Evolutionary conservation across 1,139 yeast species (phyloP).

Genomic region (Lodderomyces parapsilosis): DNA sequence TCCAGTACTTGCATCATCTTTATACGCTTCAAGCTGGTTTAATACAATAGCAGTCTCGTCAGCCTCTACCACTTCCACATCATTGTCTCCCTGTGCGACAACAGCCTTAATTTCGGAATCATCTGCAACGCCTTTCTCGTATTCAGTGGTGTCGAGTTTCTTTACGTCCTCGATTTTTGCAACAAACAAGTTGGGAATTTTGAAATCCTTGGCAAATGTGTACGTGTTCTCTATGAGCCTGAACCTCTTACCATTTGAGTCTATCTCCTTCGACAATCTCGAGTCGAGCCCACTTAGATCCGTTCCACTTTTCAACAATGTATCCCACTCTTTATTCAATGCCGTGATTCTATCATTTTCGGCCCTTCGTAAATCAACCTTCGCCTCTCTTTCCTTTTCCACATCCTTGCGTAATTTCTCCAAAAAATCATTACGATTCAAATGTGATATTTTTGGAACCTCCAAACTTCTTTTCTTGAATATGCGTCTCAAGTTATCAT

Average conservation of each 20-base stretch:
- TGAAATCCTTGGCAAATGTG: not conserved
- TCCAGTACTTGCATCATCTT: not conserved
- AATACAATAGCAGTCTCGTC: not conserved
- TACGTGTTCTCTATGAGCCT: not conserved
- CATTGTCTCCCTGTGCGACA: conserved; percentile 7
- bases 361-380: not conserved
- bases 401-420: conserved; percentile 14
- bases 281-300: not conserved
- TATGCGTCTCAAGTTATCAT: conserved; percentile 28
- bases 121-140: not conserved
- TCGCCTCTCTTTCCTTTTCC: not conserved
- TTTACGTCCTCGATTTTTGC: not conserved
- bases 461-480: conserved; percentile 13
- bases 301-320: not conserved
- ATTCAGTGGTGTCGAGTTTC: not conserved
- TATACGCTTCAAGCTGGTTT: not conserved
- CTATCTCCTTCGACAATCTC: not conserved
- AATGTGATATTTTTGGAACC: conserved; percentile 22
- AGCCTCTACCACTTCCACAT: not conserved
- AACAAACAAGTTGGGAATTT: not conserved
- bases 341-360: conserved; percentile 1
- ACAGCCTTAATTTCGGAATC: conserved; percentile 9
- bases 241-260: not conserved
- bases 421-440: conserved; percentile 18
- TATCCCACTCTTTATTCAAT: not conserved